Conservation (phyloP, 2,329 filamentous ascomycete genomes). For the Xylaria multiplex region DNA sequence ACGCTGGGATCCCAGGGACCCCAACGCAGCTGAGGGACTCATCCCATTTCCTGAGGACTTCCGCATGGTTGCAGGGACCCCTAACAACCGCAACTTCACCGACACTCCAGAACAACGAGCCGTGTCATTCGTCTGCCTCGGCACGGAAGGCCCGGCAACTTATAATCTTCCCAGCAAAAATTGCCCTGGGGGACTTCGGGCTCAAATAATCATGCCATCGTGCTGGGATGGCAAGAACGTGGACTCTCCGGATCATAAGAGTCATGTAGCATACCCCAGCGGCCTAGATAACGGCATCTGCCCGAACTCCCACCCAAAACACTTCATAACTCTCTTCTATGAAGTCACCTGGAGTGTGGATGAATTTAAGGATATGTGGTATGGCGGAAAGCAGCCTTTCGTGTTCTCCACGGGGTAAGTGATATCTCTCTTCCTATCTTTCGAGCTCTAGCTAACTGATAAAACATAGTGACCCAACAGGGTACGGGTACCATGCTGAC, state of each 20-base stretch:
- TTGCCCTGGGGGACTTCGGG: constrained; percentile 62
- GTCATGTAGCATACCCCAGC: constrained; percentile 64
- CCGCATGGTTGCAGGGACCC: constrained; percentile 72
- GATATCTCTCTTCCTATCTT: background rate
- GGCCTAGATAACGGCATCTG: constrained; percentile 59
- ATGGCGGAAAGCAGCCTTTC: constrained; percentile 58
- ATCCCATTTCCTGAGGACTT: constrained; percentile 70
- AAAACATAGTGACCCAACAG: constrained; percentile 53
- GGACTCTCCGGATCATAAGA: constrained; percentile 64
- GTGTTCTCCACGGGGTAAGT: constrained; percentile 56
- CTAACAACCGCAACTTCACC: constrained; percentile 60
- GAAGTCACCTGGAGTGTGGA: constrained; percentile 67
- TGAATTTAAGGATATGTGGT: constrained; percentile 60
- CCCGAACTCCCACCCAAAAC: constrained; percentile 61
- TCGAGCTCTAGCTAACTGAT: background rate
- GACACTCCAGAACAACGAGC: constrained; percentile 59
- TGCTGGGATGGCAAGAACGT: constrained; percentile 71
- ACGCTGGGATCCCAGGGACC: constrained; percentile 53
- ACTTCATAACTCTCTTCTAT: constrained; percentile 68
- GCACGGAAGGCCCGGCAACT: constrained; percentile 56
- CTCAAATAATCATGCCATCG: constrained; percentile 67
- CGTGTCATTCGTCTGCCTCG: constrained; percentile 66
- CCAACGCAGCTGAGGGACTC: constrained; percentile 58
- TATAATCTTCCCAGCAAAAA: constrained; percentile 64
- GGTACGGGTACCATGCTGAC: constrained; percentile 66